phyloP scores from a whole-genome alignment of 176 grass and related monocot species.

The Panicum miliaceum region DNA sequence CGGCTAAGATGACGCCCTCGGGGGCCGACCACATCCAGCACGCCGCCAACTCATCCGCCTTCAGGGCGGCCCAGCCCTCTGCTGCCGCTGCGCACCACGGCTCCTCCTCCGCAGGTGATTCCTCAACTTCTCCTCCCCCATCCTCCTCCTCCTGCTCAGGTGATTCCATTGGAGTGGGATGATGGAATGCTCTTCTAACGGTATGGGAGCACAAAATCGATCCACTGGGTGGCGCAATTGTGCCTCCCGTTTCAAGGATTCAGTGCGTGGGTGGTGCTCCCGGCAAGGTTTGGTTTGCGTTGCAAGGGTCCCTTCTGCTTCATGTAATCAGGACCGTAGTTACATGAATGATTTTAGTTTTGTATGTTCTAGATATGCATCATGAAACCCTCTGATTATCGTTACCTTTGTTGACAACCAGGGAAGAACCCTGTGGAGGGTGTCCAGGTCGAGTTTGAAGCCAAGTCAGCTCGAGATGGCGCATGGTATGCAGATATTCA shows the following conservation, averaged over 20 bases:
- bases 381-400: not conserved
- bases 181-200: not conserved
- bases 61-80: conserved; percentile 46
- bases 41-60: conserved; percentile 34
- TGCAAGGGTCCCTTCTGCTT: not conserved
- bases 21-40: conserved; percentile 55
- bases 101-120: conserved; percentile 63
- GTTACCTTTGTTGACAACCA: conserved; percentile 21
- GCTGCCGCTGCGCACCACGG: conserved; percentile 15
- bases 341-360: not conserved
- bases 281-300: not conserved
- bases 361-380: not conserved
- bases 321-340: not conserved
- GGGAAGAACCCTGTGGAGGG: conserved; percentile 52
- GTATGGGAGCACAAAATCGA: not conserved
- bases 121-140: not conserved
- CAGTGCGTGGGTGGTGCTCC: not conserved
- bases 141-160: no score
- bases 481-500: conserved; percentile 58
- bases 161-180: not conserved
- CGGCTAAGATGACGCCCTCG: conserved; percentile 49
- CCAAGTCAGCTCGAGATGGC: conserved; percentile 83
- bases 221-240: not conserved
- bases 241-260: not conserved
- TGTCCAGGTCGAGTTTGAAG: conserved; percentile 70